Percentiles rank a stretch among this genome's conserved stretches.
These are phyloP conservation scores for Malania oleifera DNA, from an alignment of 164 flowering plant species.

Conservation along the genomic window DNA sequence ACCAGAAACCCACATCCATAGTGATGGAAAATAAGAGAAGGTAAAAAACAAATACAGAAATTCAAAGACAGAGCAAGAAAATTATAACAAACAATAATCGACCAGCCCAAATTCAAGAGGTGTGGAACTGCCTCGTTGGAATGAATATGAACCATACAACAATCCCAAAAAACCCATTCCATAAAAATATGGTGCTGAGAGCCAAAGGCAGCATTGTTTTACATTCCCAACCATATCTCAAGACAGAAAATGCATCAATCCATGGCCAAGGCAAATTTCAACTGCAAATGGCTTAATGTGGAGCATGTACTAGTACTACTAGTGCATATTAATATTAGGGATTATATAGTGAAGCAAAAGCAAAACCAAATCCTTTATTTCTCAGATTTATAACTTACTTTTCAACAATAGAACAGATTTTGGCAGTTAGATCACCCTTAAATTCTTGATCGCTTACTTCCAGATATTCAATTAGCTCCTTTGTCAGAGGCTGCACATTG, in stretches of 20 bases:
- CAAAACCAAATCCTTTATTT: neutral
- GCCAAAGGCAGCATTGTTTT: too few relatives aligned
- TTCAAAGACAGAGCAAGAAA: too few relatives aligned
- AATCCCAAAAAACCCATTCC: too few relatives aligned
- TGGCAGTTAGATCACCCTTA: conserved; percentile 91
- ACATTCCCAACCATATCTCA: too few relatives aligned
- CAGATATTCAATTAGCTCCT: conserved; percentile 90
- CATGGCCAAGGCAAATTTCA: neutral
- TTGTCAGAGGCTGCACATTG: conserved; percentile 79
- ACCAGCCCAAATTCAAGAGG: too few relatives aligned
- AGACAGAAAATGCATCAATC: neutral
- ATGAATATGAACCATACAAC: neutral
- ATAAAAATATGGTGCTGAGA: too few relatives aligned
- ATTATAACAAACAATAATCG: too few relatives aligned
- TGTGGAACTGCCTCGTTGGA: neutral
- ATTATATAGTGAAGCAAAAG: neutral
- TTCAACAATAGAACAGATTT: conserved; percentile 94
- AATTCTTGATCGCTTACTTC: conserved; percentile 94
- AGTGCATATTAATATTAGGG: neutral
- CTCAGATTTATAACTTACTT: conserved; percentile 51
- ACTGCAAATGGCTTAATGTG: neutral
- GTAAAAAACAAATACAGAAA: too few relatives aligned
- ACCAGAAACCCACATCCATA: neutral
- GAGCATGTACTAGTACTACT: neutral
- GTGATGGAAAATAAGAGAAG: neutral